Evolutionary conservation across 805 yeast species (phyloP), one percentile per base, ranked within the genome.

Genomic region (Cyberlindnera sargentensis): DNA sequence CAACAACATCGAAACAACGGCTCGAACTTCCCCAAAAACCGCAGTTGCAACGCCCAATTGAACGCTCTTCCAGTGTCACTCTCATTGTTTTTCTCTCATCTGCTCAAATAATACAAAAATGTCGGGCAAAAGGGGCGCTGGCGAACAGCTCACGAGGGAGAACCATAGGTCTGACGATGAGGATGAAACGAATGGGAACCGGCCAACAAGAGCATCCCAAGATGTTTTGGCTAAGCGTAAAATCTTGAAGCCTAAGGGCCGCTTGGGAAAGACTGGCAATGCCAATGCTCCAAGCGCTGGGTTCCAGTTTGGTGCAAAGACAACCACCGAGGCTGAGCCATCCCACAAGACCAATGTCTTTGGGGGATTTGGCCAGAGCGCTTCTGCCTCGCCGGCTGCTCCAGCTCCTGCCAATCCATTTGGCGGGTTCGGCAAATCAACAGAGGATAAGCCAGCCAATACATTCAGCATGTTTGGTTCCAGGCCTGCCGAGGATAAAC

Each of bases 101-200:
- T 15, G 20, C 20, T 15, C 20, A 15, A 15, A 15, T 15, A 15
- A 15, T 15, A 15, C 20, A 15, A 15, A 15, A 15, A 79, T 78
- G 85, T 72, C 82, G 27, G 66, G 65, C 3, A 87, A 87, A 61
- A 73, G 96, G 64, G 65, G 72, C 43, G 88, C 89, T 23, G 75
- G 70, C 41, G 62, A 68, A 23, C 95, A 87, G 61, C 66, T 86
- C 39, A 73, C 79, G 15, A 73, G 74, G 49, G 87, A 80, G 44
- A 66, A 62, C 28, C 56, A 57, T 4, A 58, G 53, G 28, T 51
- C 52, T 31, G 63, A 59, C 4, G 60, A 58, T 6, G 67, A 64
- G 32, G 66, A 69, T 33, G 75, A 68, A 5, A 69, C 64, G 7
- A 68, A 46, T n/a, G 52, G 63, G 37, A 52, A 56, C 6, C 48